Evolutionary conservation across 2,329 filamentous ascomycete genomes (phyloP), one percentile per base, ranked within the genome.

Genomic region (Bipolaris bicolor): DNA sequence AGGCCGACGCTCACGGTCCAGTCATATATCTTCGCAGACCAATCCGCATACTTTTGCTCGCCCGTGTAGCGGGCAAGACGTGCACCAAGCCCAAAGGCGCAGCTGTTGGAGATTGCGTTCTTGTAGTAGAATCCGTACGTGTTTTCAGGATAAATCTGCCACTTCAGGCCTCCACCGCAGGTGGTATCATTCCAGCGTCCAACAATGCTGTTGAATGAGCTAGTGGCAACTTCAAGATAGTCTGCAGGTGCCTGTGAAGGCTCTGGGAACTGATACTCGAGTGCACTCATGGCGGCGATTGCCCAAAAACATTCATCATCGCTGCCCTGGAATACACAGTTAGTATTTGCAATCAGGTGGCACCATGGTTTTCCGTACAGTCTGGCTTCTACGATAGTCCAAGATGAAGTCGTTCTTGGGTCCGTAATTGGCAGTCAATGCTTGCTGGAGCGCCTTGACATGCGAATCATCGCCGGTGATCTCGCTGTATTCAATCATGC

Each of bases 121-220:
- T 93, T 95, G 83, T 96, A 95, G 69, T 86, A 83, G 73, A 92
- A 88, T 13, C 91, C 92, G 43, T 73, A 71, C 60, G 87, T 87
- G 72, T 96, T 94, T 66, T 84, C 85, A 1, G 83, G 78, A 73
- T 88, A 93, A 64, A 96, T 92, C 79, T 96, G 91, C 90, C 90
- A 94, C 55, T 86, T 82, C 45, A 95, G 78, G 4, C 91, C 92
- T 58, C 91, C 91, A 24, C 81, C 82, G 68, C 91, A 96, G 37
- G 79, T 76, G 0, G 80, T 78, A 0, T 78, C 82, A 71, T 93
- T 87, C 91, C 91, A 95, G 44, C 91, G 85, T 20, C 76, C 75
- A 5, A 82, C 82, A 68, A 92, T 88, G 41, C 84, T 83, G 72
- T 92, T 87, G 82, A 91, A 95, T 31, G 90, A 84, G 62, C 90